phyloP scores from a whole-genome alignment of 2,329 filamentous ascomycete species.

The Arthrobotrys conoides region DNA sequence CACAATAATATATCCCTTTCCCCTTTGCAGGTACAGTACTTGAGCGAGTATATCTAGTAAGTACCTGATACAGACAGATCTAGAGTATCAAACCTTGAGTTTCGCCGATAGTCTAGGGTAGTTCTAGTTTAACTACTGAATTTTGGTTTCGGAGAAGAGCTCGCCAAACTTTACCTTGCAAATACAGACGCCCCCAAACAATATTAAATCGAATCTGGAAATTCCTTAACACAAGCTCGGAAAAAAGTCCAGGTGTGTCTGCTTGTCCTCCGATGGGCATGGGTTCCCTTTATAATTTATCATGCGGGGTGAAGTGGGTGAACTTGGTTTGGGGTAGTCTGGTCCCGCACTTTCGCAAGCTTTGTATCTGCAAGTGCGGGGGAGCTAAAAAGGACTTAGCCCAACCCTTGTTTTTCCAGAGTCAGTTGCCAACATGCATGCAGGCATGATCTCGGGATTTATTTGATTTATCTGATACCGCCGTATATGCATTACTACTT shows the following conservation, averaged over 20 bases:
- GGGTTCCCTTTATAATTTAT: constrained; percentile 29
- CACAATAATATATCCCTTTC: not conserved
- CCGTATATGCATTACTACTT: not conserved
- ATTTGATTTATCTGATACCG: not conserved
- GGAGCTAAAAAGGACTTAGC: constrained; percentile 1
- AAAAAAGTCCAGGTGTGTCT: constrained; percentile 50
- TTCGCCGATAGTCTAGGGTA: not conserved
- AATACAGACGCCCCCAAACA: constrained; percentile 23
- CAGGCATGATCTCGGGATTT: not conserved
- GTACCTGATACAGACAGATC: not conserved
- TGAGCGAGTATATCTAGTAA: not conserved
- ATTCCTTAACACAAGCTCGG: constrained; percentile 21
- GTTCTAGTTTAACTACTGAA: not conserved
- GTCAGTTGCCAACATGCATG: constrained; percentile 14
- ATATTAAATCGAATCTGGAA: constrained; percentile 26
- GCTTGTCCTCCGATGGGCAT: constrained; percentile 45
- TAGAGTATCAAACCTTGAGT: not conserved
- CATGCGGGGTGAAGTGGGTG: constrained; percentile 60
- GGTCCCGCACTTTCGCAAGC: constrained; percentile 1
- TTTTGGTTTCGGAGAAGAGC: not conserved
- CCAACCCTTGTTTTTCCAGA: not conserved
- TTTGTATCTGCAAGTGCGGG: constrained; percentile 18
- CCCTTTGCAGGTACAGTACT: not conserved
- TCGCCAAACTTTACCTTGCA: constrained; percentile 3
- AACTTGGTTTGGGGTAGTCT: constrained; percentile 15